Base-by-base conservation (phyloP, 805 yeast genomes). In the Yarrowia divulgata region DNA sequence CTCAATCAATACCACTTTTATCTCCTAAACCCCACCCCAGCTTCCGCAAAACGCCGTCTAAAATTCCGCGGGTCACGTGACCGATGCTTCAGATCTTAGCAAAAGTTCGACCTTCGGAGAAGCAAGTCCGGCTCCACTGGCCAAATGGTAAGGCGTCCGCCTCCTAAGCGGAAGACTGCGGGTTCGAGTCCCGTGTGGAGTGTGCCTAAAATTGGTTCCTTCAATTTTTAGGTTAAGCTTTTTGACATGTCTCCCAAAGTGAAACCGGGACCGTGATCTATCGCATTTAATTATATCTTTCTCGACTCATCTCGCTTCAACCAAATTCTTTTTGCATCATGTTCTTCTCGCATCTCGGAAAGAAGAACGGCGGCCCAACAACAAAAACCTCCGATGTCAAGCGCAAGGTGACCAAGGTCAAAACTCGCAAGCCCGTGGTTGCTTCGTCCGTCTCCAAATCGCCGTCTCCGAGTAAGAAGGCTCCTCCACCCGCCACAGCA, bases 81-180 rank as follows among this genome's bases (percentile, higher is more conserved):
- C 9, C 9, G 14, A 1, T 8, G 1, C 19, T 43, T n/a, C 52
- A 8, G 42, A 18, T 12, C 5, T 14, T 60, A 35, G 4, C 40
- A 60, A 45, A 43, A 39, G 32, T 60, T 3, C 12, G 6, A 2
- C 13, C 45, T 45, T 60, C 9, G n/a, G 52, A 32, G 52, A 23
- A 57, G 32, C 52, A 34, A 19, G 13, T 10, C 40, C 34, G 68
- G 81, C 81, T 77, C 83, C 83, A 80, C 81, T 84, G 86, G 87
- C 87, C 85, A 82, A 84, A 84, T 84, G 87, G 87, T 83, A 84
- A 84, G 85, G 87, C 87, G 83, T 84, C 86, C 85, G 86, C 86
- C 87, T 84, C 87, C 87, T 84, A 84, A 84, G 86, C 86, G 85
- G 87, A 82, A 84, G 87, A 84, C 82, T 84, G 85, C 85, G 87